phyloP scores from a whole-genome alignment of 2,329 filamentous ascomycete genomes.

The Colletotrichum sp. region DNA sequence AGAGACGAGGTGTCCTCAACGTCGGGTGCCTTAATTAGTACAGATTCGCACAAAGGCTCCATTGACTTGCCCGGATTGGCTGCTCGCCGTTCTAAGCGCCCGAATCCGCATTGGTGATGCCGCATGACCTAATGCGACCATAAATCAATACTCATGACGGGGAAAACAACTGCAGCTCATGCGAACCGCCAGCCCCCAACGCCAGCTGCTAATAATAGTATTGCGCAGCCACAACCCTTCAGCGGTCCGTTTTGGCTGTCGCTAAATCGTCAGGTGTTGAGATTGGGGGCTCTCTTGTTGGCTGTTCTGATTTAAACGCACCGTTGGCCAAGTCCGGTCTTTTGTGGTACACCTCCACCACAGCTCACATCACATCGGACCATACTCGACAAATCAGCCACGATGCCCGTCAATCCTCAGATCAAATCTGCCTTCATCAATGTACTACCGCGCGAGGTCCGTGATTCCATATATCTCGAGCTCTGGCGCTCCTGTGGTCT shows the following conservation, averaged over 20 bases:
- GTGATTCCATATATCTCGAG: constrained; percentile 19
- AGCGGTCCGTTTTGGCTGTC: background rate
- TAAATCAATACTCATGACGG: background rate
- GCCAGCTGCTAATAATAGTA: background rate
- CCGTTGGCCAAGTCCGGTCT: background rate
- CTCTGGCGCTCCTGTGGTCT: constrained; percentile 6
- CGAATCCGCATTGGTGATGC: background rate
- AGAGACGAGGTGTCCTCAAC: background rate
- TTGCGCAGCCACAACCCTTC: background rate
- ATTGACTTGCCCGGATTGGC: background rate
- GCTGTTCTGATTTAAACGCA: background rate
- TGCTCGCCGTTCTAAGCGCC: background rate
- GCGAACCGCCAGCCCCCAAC: background rate
- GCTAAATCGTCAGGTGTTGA: background rate
- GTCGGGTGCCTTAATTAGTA: background rate
- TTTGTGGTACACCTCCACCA: background rate
- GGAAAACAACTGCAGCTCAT: background rate
- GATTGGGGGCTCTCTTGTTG: background rate
- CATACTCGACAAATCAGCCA: background rate
- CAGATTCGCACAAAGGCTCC: background rate
- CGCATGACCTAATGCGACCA: background rate
- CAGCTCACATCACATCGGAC: background rate
- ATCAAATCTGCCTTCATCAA: background rate
- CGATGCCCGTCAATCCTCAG: background rate
- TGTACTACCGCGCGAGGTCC: constrained; percentile 13